Evolutionary conservation across 2,329 filamentous ascomycete species (phyloP).

Genomic region (Sphaerulina musiva): DNA sequence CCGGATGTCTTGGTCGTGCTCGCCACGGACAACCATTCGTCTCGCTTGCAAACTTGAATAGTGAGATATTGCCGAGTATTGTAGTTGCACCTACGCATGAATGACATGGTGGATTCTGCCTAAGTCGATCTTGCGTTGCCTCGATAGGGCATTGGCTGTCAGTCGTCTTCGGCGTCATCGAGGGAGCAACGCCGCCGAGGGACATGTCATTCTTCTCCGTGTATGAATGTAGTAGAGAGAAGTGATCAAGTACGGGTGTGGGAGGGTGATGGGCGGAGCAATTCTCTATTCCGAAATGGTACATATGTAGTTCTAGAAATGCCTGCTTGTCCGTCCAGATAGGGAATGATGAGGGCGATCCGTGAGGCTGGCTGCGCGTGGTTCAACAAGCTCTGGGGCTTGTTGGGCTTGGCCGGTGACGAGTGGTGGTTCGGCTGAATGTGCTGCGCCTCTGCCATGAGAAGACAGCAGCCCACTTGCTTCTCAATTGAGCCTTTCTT

Average conservation of each 20-base stretch:
- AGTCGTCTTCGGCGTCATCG: too few species aligned
- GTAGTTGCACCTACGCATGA: background rate
- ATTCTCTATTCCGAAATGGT: too few species aligned
- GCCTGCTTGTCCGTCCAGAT: background rate
- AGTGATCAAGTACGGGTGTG: too few species aligned
- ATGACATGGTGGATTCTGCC: background rate
- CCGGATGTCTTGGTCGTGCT: background rate
- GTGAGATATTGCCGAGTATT: background rate
- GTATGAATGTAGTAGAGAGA: too few species aligned
- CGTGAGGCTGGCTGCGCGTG: background rate
- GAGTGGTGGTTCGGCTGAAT: background rate
- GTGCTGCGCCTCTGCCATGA: background rate
- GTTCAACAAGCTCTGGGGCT: background rate
- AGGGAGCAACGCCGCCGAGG: too few species aligned
- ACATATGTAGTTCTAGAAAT: background rate
- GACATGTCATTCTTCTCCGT: too few species aligned
- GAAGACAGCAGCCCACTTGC: background rate
- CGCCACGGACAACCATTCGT: background rate
- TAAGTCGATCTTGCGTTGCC: background rate
- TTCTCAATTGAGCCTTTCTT: background rate
- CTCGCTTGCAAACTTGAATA: background rate
- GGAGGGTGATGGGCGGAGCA: too few species aligned
- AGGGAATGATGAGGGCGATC: background rate
- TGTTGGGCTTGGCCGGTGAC: background rate
- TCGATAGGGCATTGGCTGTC: background rate